A percentile compares a stretch with the other conserved stretches of the same genome.
phyloP scores from a whole-genome alignment of 352 stramenopile species.

The Globisporangium recalcitrans region DNA sequence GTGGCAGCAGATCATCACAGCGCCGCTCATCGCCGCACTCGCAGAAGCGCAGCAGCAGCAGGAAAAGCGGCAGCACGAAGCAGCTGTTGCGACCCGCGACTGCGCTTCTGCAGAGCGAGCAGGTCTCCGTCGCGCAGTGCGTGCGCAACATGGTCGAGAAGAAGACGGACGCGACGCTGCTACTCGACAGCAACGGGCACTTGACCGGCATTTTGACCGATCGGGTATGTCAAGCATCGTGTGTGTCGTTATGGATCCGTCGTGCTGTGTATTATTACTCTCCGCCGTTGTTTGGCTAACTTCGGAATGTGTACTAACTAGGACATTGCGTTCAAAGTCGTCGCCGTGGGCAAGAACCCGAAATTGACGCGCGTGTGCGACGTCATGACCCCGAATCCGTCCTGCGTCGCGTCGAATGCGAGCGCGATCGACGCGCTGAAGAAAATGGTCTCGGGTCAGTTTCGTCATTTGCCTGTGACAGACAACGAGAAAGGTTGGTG shows the following conservation, averaged over 20 bases:
- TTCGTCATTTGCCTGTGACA: slow-evolving; percentile 94
- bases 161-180: slow-evolving; percentile 89
- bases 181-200: slow-evolving; percentile 83
- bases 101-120: slow-evolving; percentile 70
- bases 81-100: slow-evolving; percentile 61
- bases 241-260: slow-evolving; percentile 7
- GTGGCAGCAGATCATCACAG: neutral
- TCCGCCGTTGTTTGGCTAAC: neutral
- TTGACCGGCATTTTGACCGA: slow-evolving; percentile 96
- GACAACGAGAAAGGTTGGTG: slow-evolving; percentile 71
- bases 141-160: slow-evolving; percentile 86
- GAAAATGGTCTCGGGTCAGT: slow-evolving; percentile 95
- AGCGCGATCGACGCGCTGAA: slow-evolving; percentile 94
- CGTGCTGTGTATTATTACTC: too few species aligned
- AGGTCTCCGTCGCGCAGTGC: slow-evolving; percentile 62
- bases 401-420: slow-evolving; percentile 90
- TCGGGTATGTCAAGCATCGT: slow-evolving; percentile 46
- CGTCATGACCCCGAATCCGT: slow-evolving; percentile 95
- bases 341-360: slow-evolving; percentile 84
- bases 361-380: slow-evolving; percentile 70
- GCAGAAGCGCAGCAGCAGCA: slow-evolving; percentile 16
- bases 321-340: slow-evolving; percentile 92
- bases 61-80: slow-evolving; percentile 21
- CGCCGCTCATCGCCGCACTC: slow-evolving; percentile 14
- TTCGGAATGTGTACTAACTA: slow-evolving; percentile 22